Conservation (phyloP, 208 protist species). For the Trichomonas tenax region DNA sequence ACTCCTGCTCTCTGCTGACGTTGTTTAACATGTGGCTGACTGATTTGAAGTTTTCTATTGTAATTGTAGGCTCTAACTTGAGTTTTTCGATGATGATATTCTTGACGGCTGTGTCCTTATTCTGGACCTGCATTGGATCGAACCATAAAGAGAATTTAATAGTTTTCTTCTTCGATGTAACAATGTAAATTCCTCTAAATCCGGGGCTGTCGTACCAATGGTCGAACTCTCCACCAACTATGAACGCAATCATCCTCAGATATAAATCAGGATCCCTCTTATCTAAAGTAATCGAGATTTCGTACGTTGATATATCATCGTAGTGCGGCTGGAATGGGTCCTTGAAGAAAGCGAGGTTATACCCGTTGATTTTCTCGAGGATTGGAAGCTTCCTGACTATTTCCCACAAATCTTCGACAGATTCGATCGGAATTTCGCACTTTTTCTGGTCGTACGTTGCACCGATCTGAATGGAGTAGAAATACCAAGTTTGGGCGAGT, state of each 20-base stretch:
- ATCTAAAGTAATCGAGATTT: not conserved
- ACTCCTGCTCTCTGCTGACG: too few relatives aligned
- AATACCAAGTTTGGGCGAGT: not conserved
- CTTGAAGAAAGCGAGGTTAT: not conserved
- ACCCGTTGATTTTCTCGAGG: not conserved
- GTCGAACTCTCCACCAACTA: not conserved
- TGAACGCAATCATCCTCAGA: not conserved
- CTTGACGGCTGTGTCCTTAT: not conserved
- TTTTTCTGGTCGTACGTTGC: not conserved
- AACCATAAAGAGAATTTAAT: not conserved
- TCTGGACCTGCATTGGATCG: not conserved
- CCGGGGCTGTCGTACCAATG: not conserved
- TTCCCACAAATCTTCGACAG: not conserved
- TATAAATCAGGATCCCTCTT: not conserved
- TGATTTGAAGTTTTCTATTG: not conserved
- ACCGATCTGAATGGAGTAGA: not conserved
- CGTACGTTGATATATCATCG: not conserved
- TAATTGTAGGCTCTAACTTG: not conserved
- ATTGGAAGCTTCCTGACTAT: not conserved
- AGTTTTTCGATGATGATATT: not conserved
- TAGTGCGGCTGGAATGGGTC: not conserved
- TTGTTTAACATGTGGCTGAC: not conserved
- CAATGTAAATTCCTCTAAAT: not conserved
- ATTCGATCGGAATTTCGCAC: not conserved
- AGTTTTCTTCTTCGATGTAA: not conserved